Conservation (phyloP, 345 rosid genomes). For the Toxicodendron radicans region DNA sequence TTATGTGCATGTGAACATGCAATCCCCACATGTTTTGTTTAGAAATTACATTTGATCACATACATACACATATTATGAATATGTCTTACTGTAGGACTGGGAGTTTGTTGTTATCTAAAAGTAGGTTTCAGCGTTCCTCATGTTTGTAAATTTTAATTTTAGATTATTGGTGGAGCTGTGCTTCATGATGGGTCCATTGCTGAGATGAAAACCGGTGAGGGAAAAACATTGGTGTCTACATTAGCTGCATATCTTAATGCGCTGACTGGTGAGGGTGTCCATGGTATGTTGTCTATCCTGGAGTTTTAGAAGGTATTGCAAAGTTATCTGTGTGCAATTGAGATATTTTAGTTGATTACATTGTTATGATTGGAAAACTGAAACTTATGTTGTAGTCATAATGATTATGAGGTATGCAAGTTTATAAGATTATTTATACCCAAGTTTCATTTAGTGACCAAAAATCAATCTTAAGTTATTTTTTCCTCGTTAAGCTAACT, state of each 20-base stretch:
- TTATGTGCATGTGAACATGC: not conserved
- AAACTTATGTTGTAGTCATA: not conserved
- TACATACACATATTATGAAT: not conserved
- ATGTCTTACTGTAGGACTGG: not conserved
- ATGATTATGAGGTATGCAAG: not conserved
- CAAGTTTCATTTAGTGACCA: too few relatives aligned
- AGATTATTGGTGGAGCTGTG: conserved; percentile 97
- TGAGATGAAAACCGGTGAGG: conserved; percentile 98
- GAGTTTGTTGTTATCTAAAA: conserved; percentile 4
- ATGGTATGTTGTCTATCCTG: conserved; percentile 59
- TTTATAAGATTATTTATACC: too few relatives aligned
- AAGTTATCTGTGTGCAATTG: not conserved
- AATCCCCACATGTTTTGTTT: not conserved
- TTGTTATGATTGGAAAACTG: not conserved
- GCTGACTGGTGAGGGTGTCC: conserved; percentile 87
- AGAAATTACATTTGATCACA: not conserved
- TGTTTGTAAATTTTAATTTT: conserved; percentile 27
- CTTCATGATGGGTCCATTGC: conserved; percentile 98
- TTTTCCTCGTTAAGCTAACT: not conserved
- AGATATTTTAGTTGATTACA: not conserved
- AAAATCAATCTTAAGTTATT: not conserved
- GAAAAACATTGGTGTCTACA: conserved; percentile 95
- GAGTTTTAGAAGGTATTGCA: not conserved
- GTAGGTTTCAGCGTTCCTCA: conserved; percentile 17
- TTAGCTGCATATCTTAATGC: conserved; percentile 96